These are phyloP conservation scores for Aureococcus anophagefferens DNA, from an alignment of 108 stramenopile species.

Conservation along the genomic window DNA sequence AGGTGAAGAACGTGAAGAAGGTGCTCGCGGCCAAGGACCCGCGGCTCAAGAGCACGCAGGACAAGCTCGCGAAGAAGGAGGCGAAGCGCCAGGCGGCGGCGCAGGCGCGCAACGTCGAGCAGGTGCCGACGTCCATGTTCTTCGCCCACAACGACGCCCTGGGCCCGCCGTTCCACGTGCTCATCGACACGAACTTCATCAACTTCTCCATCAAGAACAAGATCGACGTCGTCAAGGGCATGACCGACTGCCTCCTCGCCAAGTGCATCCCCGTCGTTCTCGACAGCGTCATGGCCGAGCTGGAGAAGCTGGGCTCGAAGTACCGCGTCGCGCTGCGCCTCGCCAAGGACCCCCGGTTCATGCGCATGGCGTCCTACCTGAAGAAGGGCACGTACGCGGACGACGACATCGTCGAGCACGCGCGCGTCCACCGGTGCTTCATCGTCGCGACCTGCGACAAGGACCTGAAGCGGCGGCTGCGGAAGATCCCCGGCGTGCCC, in stretches of 20 bases:
- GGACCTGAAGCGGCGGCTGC: slow-evolving; percentile 83
- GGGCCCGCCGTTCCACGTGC: slow-evolving; percentile 44
- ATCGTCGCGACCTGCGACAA: slow-evolving; percentile 99
- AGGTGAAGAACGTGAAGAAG: slow-evolving; percentile 84
- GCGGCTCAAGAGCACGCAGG: slow-evolving; percentile 62
- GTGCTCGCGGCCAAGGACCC: slow-evolving; percentile 77
- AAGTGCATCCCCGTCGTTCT: slow-evolving; percentile 95
- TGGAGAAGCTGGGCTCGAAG: slow-evolving; percentile 94
- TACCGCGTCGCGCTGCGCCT: slow-evolving; percentile 89
- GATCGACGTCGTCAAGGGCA: slow-evolving; percentile 88
- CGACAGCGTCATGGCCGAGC: slow-evolving; percentile 96
- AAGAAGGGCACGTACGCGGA: slow-evolving; percentile 88
- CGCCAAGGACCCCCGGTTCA: slow-evolving; percentile 94
- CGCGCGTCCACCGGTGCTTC: slow-evolving; percentile 59
- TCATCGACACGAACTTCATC: slow-evolving; percentile 99
- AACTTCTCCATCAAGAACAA: slow-evolving; percentile 97
- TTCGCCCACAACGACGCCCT: slow-evolving; percentile 74
- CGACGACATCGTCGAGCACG: slow-evolving; percentile 43
- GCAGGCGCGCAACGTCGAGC: slow-evolving; percentile 68
- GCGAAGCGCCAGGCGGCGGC: slow-evolving; percentile 38
- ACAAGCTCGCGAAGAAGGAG: slow-evolving; percentile 47
- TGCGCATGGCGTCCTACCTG: slow-evolving; percentile 80
- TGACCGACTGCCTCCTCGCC: slow-evolving; percentile 99
- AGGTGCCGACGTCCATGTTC: slow-evolving; percentile 79
- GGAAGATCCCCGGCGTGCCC: slow-evolving; percentile 97